These are phyloP conservation scores for Pseudonitzschia multiseries DNA, from an alignment of 108 stramenopile species.

Conservation along the genomic window DNA sequence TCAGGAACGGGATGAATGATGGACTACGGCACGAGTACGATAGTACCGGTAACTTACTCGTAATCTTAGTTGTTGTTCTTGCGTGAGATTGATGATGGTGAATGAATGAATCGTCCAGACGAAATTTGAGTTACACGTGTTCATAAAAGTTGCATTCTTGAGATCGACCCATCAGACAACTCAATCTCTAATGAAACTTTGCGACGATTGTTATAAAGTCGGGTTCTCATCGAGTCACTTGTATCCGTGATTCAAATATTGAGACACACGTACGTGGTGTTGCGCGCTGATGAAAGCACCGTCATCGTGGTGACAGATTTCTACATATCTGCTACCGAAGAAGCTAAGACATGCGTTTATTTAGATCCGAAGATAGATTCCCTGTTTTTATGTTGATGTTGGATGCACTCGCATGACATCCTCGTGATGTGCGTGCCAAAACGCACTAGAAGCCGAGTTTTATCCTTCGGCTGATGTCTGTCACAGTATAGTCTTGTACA, in stretches of 20 bases:
- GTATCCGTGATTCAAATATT: neutral
- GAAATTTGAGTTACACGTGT: neutral
- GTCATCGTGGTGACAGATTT: slow-evolving; percentile 3
- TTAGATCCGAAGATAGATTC: neutral
- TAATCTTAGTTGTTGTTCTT: too few relatives aligned
- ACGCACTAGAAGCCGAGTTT: neutral
- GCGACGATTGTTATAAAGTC: neutral
- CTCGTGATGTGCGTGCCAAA: slow-evolving; percentile 5
- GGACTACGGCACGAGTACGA: too few relatives aligned
- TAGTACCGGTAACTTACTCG: too few relatives aligned
- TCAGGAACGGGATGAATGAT: too few relatives aligned
- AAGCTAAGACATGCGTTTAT: neutral
- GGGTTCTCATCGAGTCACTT: neutral
- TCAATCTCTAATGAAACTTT: neutral
- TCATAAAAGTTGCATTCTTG: neutral
- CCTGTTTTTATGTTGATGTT: neutral
- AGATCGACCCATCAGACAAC: neutral
- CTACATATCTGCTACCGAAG: neutral
- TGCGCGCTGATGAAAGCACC: slow-evolving; percentile 3
- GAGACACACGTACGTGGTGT: slow-evolving; percentile 2
- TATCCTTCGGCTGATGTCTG: neutral
- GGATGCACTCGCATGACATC: neutral
- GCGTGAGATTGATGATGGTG: neutral
- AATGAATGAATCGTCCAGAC: neutral
- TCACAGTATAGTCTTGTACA: neutral